These are phyloP conservation scores for Hondaea fermentalgiana DNA, from an alignment of 108 stramenopile genomes.

Conservation along the genomic window DNA sequence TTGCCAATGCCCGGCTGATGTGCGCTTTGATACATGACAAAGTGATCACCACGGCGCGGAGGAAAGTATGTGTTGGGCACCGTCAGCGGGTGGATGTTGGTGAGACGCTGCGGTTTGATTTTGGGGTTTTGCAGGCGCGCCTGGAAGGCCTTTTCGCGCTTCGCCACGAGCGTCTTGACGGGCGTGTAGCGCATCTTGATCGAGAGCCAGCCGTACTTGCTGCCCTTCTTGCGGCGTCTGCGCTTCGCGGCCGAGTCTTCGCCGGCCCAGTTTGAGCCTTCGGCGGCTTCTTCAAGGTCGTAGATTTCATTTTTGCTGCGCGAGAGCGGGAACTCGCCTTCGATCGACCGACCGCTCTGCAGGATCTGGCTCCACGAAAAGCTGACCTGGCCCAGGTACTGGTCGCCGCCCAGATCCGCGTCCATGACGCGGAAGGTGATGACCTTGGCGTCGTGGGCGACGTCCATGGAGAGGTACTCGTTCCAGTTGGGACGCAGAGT, in stretches of 20 bases:
- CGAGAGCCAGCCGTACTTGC: not conserved
- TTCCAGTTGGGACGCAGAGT: not conserved
- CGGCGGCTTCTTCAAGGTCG: not conserved
- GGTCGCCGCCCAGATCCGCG: not conserved
- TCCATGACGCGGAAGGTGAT: not conserved
- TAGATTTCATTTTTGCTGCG: not conserved
- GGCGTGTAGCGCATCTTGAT: conserved; percentile 6
- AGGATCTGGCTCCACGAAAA: not conserved
- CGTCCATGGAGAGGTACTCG: not conserved
- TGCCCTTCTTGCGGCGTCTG: not conserved
- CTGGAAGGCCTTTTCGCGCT: not conserved
- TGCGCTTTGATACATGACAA: not conserved
- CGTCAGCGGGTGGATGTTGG: not conserved
- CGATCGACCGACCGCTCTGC: not conserved
- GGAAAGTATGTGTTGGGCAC: not conserved
- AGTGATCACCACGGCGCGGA: not conserved
- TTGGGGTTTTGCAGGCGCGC: not conserved
- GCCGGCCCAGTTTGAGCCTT: not conserved
- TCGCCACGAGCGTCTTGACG: not conserved
- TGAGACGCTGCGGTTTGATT: not conserved
- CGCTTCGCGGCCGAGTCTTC: not conserved
- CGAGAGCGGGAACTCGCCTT: not conserved
- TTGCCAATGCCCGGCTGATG: not conserved
- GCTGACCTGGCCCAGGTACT: not conserved
- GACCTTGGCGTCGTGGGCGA: not conserved